Base-by-base conservation (phyloP, 768 basidiomycete species). In the Pleurotus ostreatus region DNA sequence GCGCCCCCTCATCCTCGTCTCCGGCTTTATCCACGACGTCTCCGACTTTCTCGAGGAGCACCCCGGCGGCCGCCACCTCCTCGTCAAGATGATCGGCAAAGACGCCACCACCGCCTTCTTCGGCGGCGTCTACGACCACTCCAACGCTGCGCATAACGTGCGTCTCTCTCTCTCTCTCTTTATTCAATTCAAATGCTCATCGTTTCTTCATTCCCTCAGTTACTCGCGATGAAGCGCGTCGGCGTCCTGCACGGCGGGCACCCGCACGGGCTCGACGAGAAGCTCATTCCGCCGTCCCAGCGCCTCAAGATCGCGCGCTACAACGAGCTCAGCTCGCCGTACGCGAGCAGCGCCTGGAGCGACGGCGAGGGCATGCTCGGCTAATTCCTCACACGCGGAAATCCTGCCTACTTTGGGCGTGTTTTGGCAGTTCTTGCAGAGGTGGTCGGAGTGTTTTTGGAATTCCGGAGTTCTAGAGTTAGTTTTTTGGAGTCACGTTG, bases 31-130 rank as follows among this genome's bases (percentile, higher is more conserved):
- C 54, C 94, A 95, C 66, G 94, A 95, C 57, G 86, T 92, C 46
- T 77, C 85, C 0, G 73, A 78, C 13, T 96, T 95, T 74, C 80
- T 89, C 56, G 88, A 93, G 41, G 92, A 95, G 60, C 94, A 97
- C 67, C 94, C 94, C 4, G 94, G 94, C 62, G 94, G 94, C 15
- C 83, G 86, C 3, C 90, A 94, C 65, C 73, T 93, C 25, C 73
- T 97, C 57, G 81, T 84, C 62, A 89, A 89, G 70, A 80, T 87
- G 68, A 88, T 94, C 63, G 94, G 94, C 56, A 89, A 84, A 67
- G 94, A 96, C 64, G 93, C 89, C 2, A 92, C 93, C 2, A 90
- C 92, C 0, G 92, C 93, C 4, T 97, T 95, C 79, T 94, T 95
- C 64, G 94, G 94, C 59, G 82, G 82, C 54, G 74, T 80, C 8